Percentiles rank a stretch among this genome's conserved stretches.
These are phyloP conservation scores for Tuber calosporum DNA, from an alignment of 495 filamentous ascomycete genomes.

Conservation along the genomic window DNA sequence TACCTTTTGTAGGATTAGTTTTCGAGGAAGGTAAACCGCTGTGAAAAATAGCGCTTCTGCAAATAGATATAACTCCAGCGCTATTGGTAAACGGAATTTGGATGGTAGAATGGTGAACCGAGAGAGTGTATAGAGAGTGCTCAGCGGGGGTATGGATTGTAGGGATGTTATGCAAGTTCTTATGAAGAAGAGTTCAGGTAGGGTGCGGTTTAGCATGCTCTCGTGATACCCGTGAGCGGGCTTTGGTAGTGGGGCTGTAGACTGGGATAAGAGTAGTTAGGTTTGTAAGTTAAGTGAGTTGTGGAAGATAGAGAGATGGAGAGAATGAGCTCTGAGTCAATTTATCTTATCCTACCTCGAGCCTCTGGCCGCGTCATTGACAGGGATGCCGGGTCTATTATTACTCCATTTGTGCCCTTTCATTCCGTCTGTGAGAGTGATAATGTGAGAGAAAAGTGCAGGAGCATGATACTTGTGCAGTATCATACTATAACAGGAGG, in stretches of 20 bases:
- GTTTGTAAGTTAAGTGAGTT: not conserved
- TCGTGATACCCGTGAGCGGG: not conserved
- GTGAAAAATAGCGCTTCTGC: slow-evolving; percentile 52
- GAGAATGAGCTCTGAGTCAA: not conserved
- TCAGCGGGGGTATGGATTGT: slow-evolving; percentile 51
- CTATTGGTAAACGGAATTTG: slow-evolving; percentile 22
- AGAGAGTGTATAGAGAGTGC: slow-evolving; percentile 46
- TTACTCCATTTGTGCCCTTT: not conserved
- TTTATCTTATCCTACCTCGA: not conserved
- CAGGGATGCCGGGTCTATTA: not conserved
- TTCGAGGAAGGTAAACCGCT: slow-evolving; percentile 50
- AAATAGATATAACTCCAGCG: slow-evolving; percentile 42
- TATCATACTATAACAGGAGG: too few relatives aligned
- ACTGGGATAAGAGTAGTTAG: not conserved
- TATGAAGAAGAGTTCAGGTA: slow-evolving; percentile 45
- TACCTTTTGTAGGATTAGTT: slow-evolving; percentile 8
- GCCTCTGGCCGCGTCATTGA: not conserved
- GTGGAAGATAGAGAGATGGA: not conserved
- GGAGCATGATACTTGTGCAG: too few relatives aligned
- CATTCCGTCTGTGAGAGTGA: not conserved
- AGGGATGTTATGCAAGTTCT: slow-evolving; percentile 49
- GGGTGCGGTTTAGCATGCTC: slow-evolving; percentile 42
- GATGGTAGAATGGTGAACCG: slow-evolving; percentile 40
- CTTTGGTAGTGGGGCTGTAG: not conserved
- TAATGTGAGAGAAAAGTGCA: too few relatives aligned